Conservation (phyloP, 805 yeast genomes). For the Saturnispora galanensis region DNA sequence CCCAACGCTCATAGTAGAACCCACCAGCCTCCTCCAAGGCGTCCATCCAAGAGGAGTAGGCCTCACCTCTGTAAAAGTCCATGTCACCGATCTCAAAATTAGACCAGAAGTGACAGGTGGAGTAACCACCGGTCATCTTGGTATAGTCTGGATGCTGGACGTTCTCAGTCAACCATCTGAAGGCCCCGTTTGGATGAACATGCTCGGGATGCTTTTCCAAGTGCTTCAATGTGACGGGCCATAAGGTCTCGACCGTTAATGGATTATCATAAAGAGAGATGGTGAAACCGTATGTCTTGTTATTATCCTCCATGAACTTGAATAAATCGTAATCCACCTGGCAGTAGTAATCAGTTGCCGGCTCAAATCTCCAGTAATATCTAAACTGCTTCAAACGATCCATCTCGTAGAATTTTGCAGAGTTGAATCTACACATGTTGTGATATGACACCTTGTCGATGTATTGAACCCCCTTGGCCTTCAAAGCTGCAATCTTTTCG, state of each 20-base stretch:
- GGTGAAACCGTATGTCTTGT: conserved; percentile 68
- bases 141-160: conserved; percentile 40
- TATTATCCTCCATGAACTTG: conserved; percentile 59
- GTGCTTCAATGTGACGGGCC: conserved; percentile 62
- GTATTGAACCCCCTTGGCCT: conserved; percentile 42
- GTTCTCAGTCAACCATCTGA: conserved; percentile 44
- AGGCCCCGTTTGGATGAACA: conserved; percentile 47
- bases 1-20: conserved; percentile 87
- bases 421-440: conserved; percentile 78
- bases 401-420: conserved; percentile 53
- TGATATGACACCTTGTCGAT: conserved; percentile 58
- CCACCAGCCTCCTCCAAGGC: conserved; percentile 66
- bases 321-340: conserved; percentile 68
- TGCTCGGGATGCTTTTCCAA: conserved; percentile 50
- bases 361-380: conserved; percentile 81
- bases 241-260: conserved; percentile 50
- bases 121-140: conserved; percentile 34
- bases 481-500: conserved; percentile 30
- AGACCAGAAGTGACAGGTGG: conserved; percentile 79
- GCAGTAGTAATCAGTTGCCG: conserved; percentile 58
- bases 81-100: conserved; percentile 79
- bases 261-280: conserved; percentile 65
- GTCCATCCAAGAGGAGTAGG: conserved; percentile 59
- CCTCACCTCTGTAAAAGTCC: conserved; percentile 68
- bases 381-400: conserved; percentile 50